phyloP scores from a whole-genome alignment of 2,329 filamentous ascomycete genomes.

The Fusarium nelsonii region DNA sequence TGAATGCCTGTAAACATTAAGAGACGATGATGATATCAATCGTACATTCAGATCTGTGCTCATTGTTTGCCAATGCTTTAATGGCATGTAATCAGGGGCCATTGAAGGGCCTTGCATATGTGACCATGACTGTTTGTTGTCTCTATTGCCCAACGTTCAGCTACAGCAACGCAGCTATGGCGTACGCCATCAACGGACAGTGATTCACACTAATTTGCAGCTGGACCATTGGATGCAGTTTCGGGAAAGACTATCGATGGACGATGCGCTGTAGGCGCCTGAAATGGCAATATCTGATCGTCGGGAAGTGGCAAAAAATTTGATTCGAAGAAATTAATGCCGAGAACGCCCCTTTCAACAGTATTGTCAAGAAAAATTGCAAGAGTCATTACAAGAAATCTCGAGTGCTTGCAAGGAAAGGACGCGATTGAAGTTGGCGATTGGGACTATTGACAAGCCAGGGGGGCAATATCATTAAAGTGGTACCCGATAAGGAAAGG shows the following conservation, averaged over 20 bases:
- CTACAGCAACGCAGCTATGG: constrained; percentile 33
- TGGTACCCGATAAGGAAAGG: constrained; percentile 34
- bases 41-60: background rate
- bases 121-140: constrained; percentile 18
- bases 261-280: constrained; percentile 21
- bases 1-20: background rate
- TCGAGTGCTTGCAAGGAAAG: constrained; percentile 29
- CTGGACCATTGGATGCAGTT: background rate
- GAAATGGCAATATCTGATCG: constrained; percentile 9
- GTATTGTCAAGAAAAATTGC: constrained; percentile 22
- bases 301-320: background rate
- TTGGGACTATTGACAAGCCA: constrained; percentile 37
- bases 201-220: constrained; percentile 31
- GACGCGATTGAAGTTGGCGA: constrained; percentile 24
- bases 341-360: constrained; percentile 20
- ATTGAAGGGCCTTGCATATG: constrained; percentile 19
- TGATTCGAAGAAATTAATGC: constrained; percentile 17
- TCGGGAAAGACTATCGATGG: background rate
- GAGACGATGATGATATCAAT: background rate
- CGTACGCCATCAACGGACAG: constrained; percentile 30
- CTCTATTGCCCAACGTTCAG: constrained; percentile 20
- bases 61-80: background rate
- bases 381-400: constrained; percentile 28
- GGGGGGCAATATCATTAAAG: constrained; percentile 39
- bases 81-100: constrained; percentile 1